Evolutionary conservation across 345 rosid genomes (phyloP).

Genomic region (Hypericum androsaemum): DNA sequence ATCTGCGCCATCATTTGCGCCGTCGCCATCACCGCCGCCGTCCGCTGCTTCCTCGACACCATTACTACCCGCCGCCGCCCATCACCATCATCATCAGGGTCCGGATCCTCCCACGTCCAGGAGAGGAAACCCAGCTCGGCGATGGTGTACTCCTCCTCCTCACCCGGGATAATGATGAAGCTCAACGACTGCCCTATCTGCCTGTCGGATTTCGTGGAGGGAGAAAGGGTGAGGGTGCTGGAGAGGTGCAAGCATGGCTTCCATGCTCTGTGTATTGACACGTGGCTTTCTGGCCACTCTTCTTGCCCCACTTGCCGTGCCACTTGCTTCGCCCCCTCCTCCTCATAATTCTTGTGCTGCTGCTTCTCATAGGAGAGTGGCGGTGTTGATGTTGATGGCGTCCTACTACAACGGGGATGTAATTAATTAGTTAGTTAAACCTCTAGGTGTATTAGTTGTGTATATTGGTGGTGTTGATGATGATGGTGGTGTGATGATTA

Average conservation of each 20-base stretch:
- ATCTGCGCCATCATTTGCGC: constrained; percentile 50
- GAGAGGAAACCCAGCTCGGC: constrained; percentile 25
- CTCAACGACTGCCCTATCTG: constrained; percentile 20
- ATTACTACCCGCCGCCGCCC: constrained; percentile 1
- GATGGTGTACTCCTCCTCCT: constrained; percentile 4
- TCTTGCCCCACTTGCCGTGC: constrained; percentile 26
- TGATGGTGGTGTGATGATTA: too few species aligned
- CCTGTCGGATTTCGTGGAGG: constrained; percentile 25
- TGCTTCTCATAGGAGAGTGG: too few species aligned
- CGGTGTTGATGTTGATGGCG: too few species aligned
- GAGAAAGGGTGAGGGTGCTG: constrained; percentile 16
- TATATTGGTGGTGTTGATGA: too few species aligned
- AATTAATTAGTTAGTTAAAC: too few species aligned
- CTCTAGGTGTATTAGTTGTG: too few species aligned
- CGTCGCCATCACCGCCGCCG: constrained; percentile 47
- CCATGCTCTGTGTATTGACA: constrained; percentile 16
- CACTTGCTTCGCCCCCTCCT: constrained; percentile 3
- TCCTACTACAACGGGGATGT: too few species aligned
- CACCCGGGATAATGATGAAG: too few species aligned
- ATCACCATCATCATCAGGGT: constrained; percentile 8
- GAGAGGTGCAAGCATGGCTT: constrained; percentile 21
- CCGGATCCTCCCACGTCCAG: too few species aligned
- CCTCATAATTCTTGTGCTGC: too few species aligned
- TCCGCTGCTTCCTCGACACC: constrained; percentile 49
- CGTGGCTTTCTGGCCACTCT: constrained; percentile 15